Base-by-base conservation (phyloP, 129 eudicot species). In the Gnaphalium uliginosum region DNA sequence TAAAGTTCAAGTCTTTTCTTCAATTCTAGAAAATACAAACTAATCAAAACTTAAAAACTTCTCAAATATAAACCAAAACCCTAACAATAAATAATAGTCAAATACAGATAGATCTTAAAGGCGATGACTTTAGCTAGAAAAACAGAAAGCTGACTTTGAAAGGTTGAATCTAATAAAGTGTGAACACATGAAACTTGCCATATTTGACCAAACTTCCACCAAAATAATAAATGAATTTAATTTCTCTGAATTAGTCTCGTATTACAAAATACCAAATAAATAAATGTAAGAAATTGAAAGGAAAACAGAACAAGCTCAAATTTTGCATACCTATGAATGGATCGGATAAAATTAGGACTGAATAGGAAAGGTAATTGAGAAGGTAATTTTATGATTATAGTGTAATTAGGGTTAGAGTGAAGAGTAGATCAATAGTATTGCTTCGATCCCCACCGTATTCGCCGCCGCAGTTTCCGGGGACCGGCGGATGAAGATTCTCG, bases 91-190 rank as follows among this genome's bases (percentile, higher is more conserved):
- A 19, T 56, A 56, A 6, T 6, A 50, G 54, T 71, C 32, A 11
- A n/a, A 48, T 69, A n/a, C n/a, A 53, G 56, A 23, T 8, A 35
- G 68, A 58, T 57, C 77, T 72, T 21, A 59, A 19, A 32, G 70
- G 59, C 13, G 19, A 41, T 32, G 61, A 24, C 43, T 74, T 58
- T 65, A 33, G 43, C n/a, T 60, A 8, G 23, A 51, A 50, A 17
- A 43, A 29, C 5, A 14, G 5, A 39, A 61, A 41, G 78, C 71
- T 27, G 70, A 62, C 69, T 62, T 61, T 41, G 78, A 63, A 75
- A 26, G 39, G 63, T 75, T 73, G 78, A 73, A 60, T 73, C 59
- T 23, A 15, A 63, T 75, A 62, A 61, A 54, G 79, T 75, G 79
- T 75, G 79, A 75, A 75, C 79, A 61, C 29, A 4, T 41, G 27